These are phyloP conservation scores for Ilyonectria sp. DNA, from an alignment of 2,329 filamentous ascomycete species.

Conservation along the genomic window DNA sequence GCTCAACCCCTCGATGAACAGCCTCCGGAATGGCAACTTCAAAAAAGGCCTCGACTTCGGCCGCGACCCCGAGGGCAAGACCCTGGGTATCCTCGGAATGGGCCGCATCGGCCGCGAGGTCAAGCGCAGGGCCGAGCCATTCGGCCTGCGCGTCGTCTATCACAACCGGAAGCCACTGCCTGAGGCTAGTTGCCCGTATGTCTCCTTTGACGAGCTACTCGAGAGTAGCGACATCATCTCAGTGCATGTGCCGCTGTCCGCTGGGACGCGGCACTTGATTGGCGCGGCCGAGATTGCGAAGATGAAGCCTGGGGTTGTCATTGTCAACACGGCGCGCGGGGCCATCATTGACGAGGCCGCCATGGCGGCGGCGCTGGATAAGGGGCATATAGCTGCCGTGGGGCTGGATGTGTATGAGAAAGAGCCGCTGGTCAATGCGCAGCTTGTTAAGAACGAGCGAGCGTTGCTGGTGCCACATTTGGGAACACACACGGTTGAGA, in stretches of 20 bases:
- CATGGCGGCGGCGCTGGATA: conserved; percentile 66
- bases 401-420: conserved; percentile 72
- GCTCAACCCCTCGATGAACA: conserved; percentile 73
- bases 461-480: conserved; percentile 78
- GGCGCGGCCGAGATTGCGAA: conserved; percentile 62
- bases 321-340: conserved; percentile 72
- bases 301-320: conserved; percentile 70
- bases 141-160: conserved; percentile 72
- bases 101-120: conserved; percentile 70
- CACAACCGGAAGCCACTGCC: conserved; percentile 65
- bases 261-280: conserved; percentile 68
- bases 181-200: conserved; percentile 62
- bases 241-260: conserved; percentile 67
- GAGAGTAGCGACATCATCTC: conserved; percentile 68
- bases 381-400: conserved; percentile 67
- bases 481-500: conserved; percentile 75
- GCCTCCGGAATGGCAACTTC: conserved; percentile 73
- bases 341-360: conserved; percentile 70
- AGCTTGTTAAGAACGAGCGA: conserved; percentile 70
- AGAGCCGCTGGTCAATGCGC: conserved; percentile 74
- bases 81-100: conserved; percentile 71
- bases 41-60: conserved; percentile 68
- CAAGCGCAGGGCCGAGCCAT: conserved; percentile 64
- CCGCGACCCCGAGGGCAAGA: conserved; percentile 79
- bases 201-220: conserved; percentile 69